phyloP scores from a whole-genome alignment of 2,329 filamentous ascomycete genomes.

The Aspergillus neotritici region DNA sequence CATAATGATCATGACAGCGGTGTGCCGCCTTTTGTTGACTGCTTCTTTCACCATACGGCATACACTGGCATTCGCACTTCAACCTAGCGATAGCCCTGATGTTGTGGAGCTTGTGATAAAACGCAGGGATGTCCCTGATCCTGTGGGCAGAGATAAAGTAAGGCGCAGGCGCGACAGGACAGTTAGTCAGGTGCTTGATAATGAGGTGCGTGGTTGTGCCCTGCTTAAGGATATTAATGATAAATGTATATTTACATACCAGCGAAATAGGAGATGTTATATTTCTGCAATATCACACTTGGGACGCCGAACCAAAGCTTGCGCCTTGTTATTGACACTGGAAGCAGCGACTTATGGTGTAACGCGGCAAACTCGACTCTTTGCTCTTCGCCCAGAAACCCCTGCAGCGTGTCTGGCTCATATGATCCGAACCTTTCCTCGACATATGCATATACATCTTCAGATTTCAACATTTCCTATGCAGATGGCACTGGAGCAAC shows the following conservation, averaged over 20 bases:
- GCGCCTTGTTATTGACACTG: slow-evolving; percentile 56
- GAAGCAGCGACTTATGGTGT: slow-evolving; percentile 59
- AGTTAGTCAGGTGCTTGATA: slow-evolving; percentile 45
- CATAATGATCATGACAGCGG: background rate
- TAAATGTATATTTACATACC: slow-evolving; percentile 1
- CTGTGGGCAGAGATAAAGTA: slow-evolving; percentile 42
- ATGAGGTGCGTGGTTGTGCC: slow-evolving; percentile 39
- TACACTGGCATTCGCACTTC: slow-evolving; percentile 24
- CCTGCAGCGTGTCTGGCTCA: slow-evolving; percentile 47
- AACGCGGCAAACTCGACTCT: slow-evolving; percentile 48
- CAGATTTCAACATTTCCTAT: slow-evolving; percentile 81
- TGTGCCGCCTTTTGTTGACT: slow-evolving; percentile 10
- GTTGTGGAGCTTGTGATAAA: slow-evolving; percentile 49
- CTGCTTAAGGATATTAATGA: background rate
- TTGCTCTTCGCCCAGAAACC: slow-evolving; percentile 38
- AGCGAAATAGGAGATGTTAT: slow-evolving; percentile 46
- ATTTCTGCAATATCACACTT: slow-evolving; percentile 53
- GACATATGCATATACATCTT: slow-evolving; percentile 67
- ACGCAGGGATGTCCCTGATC: slow-evolving; percentile 43
- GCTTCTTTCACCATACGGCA: slow-evolving; percentile 13
- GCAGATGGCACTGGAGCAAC: slow-evolving; percentile 71
- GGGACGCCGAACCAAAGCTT: slow-evolving; percentile 54
- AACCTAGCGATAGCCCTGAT: slow-evolving; percentile 34
- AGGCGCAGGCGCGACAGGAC: slow-evolving; percentile 41
- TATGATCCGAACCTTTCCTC: slow-evolving; percentile 59